phyloP scores from a whole-genome alignment of 805 yeast genomes.

The Yamadazyma paraphyllophila region DNA sequence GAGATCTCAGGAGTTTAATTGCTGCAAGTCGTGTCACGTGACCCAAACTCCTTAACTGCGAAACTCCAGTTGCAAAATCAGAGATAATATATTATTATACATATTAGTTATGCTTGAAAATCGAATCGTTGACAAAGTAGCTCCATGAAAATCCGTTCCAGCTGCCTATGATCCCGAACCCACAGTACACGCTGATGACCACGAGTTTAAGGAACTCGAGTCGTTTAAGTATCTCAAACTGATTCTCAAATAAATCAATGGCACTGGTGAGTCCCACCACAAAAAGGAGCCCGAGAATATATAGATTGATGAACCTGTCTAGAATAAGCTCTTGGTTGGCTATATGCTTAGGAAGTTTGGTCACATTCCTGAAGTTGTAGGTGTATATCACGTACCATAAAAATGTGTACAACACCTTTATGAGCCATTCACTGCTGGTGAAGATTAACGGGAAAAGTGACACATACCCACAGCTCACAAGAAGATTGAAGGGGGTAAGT shows the following conservation, averaged over 20 bases:
- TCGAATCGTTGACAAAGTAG: constrained; percentile 76
- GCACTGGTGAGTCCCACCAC: constrained; percentile 46
- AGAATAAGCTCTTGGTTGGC: constrained; percentile 37
- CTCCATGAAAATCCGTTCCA: constrained; percentile 91
- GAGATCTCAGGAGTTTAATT: constrained; percentile 1
- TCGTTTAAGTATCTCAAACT: constrained; percentile 51
- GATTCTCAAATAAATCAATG: constrained; percentile 56
- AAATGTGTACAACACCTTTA: constrained; percentile 74
- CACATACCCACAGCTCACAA: constrained; percentile 78
- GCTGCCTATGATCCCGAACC: constrained; percentile 76
- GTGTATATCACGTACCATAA: constrained; percentile 83
- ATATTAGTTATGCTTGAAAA: constrained; percentile 19
- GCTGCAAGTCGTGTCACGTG: neutral
- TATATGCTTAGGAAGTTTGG: constrained; percentile 48
- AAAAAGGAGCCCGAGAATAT: constrained; percentile 65
- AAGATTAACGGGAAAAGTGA: constrained; percentile 84
- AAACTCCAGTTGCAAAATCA: too few species aligned
- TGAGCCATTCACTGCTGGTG: constrained; percentile 74
- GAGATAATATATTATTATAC: too few species aligned
- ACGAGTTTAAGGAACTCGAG: constrained; percentile 77
- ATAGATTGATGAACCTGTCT: constrained; percentile 67
- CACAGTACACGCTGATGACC: constrained; percentile 82
- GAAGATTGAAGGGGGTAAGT: constrained; percentile 65
- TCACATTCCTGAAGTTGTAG: constrained; percentile 68
- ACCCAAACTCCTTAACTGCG: too few species aligned